Evolutionary conservation across 2,329 filamentous ascomycete species (phyloP), one percentile per base, ranked within the genome.

Genomic region (Magnaporthiopsis rhizophila): DNA sequence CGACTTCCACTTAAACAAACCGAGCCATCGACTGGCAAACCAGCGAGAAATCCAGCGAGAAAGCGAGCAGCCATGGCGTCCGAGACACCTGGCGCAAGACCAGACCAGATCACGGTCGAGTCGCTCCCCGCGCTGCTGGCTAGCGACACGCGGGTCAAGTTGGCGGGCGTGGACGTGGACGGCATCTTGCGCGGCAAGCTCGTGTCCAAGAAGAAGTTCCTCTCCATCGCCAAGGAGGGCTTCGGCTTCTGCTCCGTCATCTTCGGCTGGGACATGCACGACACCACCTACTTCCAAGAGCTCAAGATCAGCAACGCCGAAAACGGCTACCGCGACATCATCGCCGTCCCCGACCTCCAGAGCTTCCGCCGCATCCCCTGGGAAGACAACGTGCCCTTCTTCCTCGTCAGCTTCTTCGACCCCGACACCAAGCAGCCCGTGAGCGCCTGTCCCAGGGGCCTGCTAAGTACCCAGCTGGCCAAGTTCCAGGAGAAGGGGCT

Each of bases 181-280:
- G 92, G 92, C 68, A 86, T 92, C 62, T 81, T 97, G 64, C 90
- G 92, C 64, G 92, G 92, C 70, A 97, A 97, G 79, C 83, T 97
- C 67, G 87, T 97, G 77, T 91, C 91, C 70, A 96, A 96, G 82
- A 89, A 89, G 74, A 97, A 97, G 79, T 97, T 97, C 76, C 80
- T 97, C 53, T 91, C 90, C 36, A 85, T 97, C 63, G 89, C 88
- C n/a, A 77, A 85, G 58, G 83, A 86, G 59, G 93, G 92, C 62
- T 97, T 97, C 71, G 93, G 92, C 64, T 97, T 97, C 81, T 97
- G 93, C 80, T 95, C 90, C 26, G 92, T 97, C 69, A 87, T 97
- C 68, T 97, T 96, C 72, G 92, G 93, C 74, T 97, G 93, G 93
- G 92, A 97, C 77, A 96, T 97, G 91, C 92, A 97, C 76, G 93